Conservation (phyloP, 225 moss, liverwort and hornwort genomes). For the Pleurozium schreberi region DNA sequence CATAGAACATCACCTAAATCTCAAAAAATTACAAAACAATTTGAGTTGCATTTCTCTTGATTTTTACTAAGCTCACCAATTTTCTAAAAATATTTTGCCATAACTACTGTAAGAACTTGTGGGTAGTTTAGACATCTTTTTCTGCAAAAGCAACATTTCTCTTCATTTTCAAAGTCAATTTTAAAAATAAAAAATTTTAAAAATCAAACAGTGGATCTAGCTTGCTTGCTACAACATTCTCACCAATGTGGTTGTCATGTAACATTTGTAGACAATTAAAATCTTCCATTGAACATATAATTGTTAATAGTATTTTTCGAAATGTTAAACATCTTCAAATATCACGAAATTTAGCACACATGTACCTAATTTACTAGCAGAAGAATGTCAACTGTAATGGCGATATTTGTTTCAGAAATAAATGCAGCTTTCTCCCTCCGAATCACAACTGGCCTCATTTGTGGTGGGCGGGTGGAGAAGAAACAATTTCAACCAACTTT, state of each 20-base stretch:
- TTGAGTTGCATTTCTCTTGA: accelerated
- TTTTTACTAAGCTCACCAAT: neutral
- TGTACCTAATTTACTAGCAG: accelerated
- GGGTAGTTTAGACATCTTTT: accelerated
- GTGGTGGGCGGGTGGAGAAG: accelerated
- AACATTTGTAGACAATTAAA: neutral
- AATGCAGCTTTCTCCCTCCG: neutral
- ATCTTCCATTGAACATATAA: neutral
- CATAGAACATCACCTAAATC: neutral
- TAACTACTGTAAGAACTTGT: neutral
- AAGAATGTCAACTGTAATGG: neutral
- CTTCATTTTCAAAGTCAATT: neutral
- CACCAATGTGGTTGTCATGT: neutral
- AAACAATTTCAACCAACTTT: neutral
- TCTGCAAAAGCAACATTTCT: neutral
- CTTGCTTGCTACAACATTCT: neutral
- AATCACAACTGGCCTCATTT: accelerated
- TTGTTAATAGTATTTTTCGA: neutral
- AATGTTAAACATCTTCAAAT: neutral
- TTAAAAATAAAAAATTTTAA: accelerated
- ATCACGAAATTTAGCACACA: neutral
- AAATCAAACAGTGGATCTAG: accelerated
- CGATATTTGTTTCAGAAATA: neutral
- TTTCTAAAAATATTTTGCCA: neutral
- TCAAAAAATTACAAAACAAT: neutral